Evolutionary conservation across 2,329 filamentous ascomycete species (phyloP).

Genomic region (Stemphylium beticola): DNA sequence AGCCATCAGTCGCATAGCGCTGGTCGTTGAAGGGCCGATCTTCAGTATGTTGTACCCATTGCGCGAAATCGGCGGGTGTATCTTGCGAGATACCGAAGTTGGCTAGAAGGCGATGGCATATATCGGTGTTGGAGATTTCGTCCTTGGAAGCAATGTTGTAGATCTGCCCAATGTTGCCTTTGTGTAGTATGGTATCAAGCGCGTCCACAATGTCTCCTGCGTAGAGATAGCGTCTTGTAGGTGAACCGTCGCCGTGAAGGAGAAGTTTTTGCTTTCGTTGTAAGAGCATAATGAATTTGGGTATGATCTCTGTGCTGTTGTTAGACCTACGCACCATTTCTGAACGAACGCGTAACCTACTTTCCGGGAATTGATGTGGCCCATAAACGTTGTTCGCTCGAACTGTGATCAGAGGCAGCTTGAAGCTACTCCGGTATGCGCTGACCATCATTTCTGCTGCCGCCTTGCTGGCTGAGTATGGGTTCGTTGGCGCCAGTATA

Average conservation of each 20-base stretch:
- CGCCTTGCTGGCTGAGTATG: slow-evolving; percentile 80
- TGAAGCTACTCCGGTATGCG: slow-evolving; percentile 84
- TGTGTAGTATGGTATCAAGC: slow-evolving; percentile 83
- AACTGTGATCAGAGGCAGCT: slow-evolving; percentile 79
- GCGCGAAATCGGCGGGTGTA: slow-evolving; percentile 58
- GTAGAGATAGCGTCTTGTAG: slow-evolving; percentile 77
- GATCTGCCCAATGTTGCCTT: slow-evolving; percentile 73
- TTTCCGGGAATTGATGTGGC: slow-evolving; percentile 83
- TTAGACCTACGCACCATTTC: slow-evolving; percentile 14
- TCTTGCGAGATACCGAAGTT: slow-evolving; percentile 61
- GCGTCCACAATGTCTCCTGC: slow-evolving; percentile 81
- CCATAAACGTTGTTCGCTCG: slow-evolving; percentile 87
- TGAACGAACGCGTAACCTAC: slow-evolving; percentile 56
- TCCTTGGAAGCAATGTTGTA: slow-evolving; percentile 84
- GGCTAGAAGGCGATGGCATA: slow-evolving; percentile 69
- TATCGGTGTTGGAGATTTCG: slow-evolving; percentile 75
- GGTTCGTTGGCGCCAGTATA: slow-evolving; percentile 79
- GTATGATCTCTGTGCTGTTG: slow-evolving; percentile 72
- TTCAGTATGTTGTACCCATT: slow-evolving; percentile 75
- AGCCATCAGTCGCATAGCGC: slow-evolving; percentile 48
- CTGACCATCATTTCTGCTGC: slow-evolving; percentile 86
- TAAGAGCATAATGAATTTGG: slow-evolving; percentile 78
- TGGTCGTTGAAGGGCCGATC: slow-evolving; percentile 69
- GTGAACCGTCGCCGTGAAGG: slow-evolving; percentile 77
- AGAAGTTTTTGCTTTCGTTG: slow-evolving; percentile 70